Percentiles rank a stretch among this genome's conserved stretches.
These are phyloP conservation scores for Oehlia diaphana DNA, from an alignment of 192 early-diverging fungal genomes.

Conservation along the genomic window DNA sequence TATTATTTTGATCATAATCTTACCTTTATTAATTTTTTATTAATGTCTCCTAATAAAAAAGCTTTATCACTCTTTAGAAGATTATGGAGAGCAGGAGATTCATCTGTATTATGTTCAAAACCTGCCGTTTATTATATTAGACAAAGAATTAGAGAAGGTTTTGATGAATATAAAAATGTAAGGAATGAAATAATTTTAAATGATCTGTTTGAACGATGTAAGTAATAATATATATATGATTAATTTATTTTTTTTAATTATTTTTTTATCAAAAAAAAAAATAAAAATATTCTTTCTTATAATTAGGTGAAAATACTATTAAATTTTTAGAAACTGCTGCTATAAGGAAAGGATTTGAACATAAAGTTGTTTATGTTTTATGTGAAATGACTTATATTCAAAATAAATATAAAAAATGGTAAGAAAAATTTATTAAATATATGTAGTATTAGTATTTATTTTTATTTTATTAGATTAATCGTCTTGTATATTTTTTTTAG, in stretches of 20 bases:
- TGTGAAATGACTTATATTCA: constrained; percentile 18
- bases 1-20: no score
- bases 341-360: constrained; percentile 10
- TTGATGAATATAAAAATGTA: constrained; percentile 14
- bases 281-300: background rate
- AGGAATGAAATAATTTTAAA: constrained; percentile 1
- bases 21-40: background rate
- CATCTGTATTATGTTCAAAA: constrained; percentile 16
- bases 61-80: background rate
- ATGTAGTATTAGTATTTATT: no score
- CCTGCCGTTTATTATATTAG: constrained; percentile 13
- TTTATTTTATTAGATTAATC: background rate
- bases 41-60: background rate
- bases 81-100: constrained; percentile 15
- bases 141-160: constrained; percentile 6
- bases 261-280: background rate
- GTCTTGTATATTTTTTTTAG: background rate
- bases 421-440: background rate
- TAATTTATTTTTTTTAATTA: background rate
- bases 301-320: constrained; percentile 14
- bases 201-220: constrained; percentile 22
- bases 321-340: constrained; percentile 2
- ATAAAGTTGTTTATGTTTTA: background rate
- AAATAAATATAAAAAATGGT: constrained; percentile 12
- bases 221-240: background rate